Conservation (phyloP, 2,329 filamentous ascomycete species). For the Paracorniculantispora psalliotae region DNA sequence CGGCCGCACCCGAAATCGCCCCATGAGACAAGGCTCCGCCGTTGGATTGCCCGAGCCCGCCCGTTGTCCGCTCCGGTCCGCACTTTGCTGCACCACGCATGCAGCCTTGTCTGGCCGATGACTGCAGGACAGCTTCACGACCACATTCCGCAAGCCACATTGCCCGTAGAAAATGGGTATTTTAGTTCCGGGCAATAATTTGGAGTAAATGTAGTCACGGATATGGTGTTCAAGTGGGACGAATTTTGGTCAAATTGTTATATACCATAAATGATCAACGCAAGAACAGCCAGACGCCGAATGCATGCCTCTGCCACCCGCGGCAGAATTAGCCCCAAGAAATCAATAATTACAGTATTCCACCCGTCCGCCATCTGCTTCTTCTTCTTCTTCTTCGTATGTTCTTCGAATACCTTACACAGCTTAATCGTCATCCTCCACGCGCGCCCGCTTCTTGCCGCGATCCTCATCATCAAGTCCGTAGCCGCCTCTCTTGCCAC, state of each 20-base stretch:
- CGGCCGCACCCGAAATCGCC: not conserved
- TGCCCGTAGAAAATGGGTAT: no score
- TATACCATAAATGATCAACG: not conserved
- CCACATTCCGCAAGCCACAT: no score
- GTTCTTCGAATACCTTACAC: slow-evolving; percentile 15
- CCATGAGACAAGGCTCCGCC: not conserved
- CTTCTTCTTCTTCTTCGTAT: no score
- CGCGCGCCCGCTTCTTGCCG: slow-evolving; percentile 66
- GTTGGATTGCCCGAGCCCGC: not conserved
- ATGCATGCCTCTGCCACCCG: slow-evolving; percentile 4
- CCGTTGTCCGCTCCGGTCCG: not conserved
- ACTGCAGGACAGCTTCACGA: not conserved
- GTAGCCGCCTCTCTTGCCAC: slow-evolving; percentile 64
- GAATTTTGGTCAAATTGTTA: not conserved
- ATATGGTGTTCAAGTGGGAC: no score
- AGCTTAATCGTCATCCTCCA: slow-evolving; percentile 52
- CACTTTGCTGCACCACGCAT: not conserved
- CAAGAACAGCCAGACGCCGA: slow-evolving; percentile 3
- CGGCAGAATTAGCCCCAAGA: not conserved
- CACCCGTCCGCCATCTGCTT: not conserved
- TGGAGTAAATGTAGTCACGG: no score
- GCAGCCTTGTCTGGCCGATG: not conserved
- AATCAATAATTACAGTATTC: not conserved
- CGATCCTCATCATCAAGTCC: slow-evolving; percentile 61
- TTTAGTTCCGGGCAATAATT: no score